Evolutionary conservation across 352 stramenopile species (phyloP), one percentile per base, ranked within the genome.

Genomic region (Halophytophthora batemanensis): DNA sequence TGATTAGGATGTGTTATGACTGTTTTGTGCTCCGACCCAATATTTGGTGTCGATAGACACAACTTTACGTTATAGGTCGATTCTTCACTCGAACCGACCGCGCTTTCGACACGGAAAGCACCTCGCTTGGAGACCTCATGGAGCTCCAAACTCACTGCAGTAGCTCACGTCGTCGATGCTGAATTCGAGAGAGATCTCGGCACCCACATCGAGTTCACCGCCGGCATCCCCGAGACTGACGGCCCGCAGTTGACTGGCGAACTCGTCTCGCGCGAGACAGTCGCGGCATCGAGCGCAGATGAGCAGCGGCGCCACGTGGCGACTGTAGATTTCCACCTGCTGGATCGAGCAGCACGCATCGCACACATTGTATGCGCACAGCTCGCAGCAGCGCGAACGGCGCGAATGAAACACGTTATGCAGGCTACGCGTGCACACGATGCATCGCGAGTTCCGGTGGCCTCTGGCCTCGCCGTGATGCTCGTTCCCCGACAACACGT

Each of bases 341-440:
- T 31, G 25, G 25, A 8, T 31, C 25, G 25, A 64, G 50, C 57
- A 69, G 25, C 66, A 75, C 36, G 66, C 66, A 2, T 56, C 35
- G 19, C 61, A 75, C 2, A 52, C 62, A 35, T 64, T 54, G 45
- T 71, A 75, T 11, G 56, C 52, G 34, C 66, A 75, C 0, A 75
- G 58, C 35, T 64, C 58, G 25, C 65, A 74, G 11, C 57, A 61
- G 17, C 53, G 53, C n/a, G 53, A 50, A 5, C 61, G 61, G 37
- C 50, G 53, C 7, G 68, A 34, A 29, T 61, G 36, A n/a, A 65
- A 56, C 36, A 69, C 45, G 61, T 54, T 0, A 61, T 74, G 40
- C 65, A 74, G 2, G 65, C 61, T 12, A 71, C 61, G 28, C 65
- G 71, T 39, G 71, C 61, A 14, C 57, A 66, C 38, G 67, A 70